phyloP scores from a whole-genome alignment of 352 stramenopile genomes.

The Pythium biforme region DNA sequence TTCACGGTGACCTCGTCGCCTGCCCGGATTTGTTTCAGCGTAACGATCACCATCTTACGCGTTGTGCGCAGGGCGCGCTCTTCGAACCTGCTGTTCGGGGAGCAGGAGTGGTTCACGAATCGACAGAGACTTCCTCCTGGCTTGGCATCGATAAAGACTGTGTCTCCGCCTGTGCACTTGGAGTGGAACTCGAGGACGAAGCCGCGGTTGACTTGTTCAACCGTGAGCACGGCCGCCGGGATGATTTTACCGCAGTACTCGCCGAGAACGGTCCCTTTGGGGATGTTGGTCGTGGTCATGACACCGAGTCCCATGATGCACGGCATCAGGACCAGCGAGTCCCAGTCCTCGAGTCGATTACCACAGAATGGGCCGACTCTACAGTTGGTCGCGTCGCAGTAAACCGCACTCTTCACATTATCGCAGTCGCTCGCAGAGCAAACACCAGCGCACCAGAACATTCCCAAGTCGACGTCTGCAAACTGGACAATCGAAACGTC shows the following conservation, averaged over 20 bases:
- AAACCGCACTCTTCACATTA: too few relatives aligned
- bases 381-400: too few relatives aligned
- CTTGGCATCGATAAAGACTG: not conserved
- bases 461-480: too few relatives aligned
- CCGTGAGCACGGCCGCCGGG: not conserved
- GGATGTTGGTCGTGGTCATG: not conserved
- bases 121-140: not conserved
- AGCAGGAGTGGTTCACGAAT: constrained; percentile 11
- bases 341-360: not conserved
- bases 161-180: not conserved
- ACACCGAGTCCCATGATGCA: not conserved
- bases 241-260: not conserved
- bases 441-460: too few relatives aligned
- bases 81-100: not conserved
- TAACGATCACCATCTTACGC: not conserved
- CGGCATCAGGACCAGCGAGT: not conserved
- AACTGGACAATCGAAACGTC: too few relatives aligned
- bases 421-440: too few relatives aligned
- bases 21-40: not conserved
- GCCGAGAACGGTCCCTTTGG: not conserved
- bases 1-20: constrained; percentile 6
- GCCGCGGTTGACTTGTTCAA: not conserved
- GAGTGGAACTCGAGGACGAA: not conserved
- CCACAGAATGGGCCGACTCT: not conserved
- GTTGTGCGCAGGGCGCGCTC: not conserved